A percentile compares a stretch with the other conserved stretches of the same genome.
These are phyloP conservation scores for Taxawa tesnikishii DNA, from an alignment of 2,329 filamentous ascomycete genomes.

Conservation along the genomic window DNA sequence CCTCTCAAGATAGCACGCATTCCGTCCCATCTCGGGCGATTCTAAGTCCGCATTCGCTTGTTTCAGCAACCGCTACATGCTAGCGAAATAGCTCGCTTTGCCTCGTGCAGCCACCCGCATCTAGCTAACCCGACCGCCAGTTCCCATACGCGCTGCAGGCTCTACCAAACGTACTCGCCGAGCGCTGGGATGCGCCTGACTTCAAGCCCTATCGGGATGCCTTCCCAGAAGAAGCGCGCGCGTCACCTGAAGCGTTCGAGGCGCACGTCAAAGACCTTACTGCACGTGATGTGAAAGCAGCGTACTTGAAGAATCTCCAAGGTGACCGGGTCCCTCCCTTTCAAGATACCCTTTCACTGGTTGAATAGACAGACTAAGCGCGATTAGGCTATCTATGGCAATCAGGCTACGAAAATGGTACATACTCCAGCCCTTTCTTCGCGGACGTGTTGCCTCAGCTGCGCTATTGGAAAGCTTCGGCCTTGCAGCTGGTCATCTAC, in stretches of 20 bases:
- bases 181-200: slow-evolving; percentile 52
- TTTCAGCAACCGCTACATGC: too few relatives aligned
- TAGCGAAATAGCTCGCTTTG: too few relatives aligned
- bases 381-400: slow-evolving; percentile 56
- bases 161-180: slow-evolving; percentile 50
- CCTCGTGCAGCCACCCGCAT: too few relatives aligned
- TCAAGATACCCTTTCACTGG: too few relatives aligned
- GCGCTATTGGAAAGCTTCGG: slow-evolving; percentile 43
- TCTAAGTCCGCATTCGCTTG: too few relatives aligned
- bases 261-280: slow-evolving; percentile 61
- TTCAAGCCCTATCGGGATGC: slow-evolving; percentile 58
- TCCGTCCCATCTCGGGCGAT: too few relatives aligned
- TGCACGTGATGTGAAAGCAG: slow-evolving; percentile 57
- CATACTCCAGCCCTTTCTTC: slow-evolving; percentile 62
- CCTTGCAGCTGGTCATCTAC: slow-evolving; percentile 58
- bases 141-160: slow-evolving; percentile 64
- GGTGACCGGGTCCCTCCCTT: slow-evolving; percentile 27
- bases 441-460: slow-evolving; percentile 58
- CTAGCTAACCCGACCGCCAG: too few relatives aligned
- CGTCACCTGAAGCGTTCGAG: slow-evolving; percentile 46
- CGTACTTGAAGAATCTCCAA: slow-evolving; percentile 69
- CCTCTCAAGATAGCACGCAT: too few relatives aligned
- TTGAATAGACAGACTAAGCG: background rate
- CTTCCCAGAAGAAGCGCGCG: slow-evolving; percentile 54
- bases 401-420: slow-evolving; percentile 57